A percentile compares a stretch with the other conserved stretches of the same genome.
These are phyloP conservation scores for Leccinum pellstonianum DNA, from an alignment of 768 basidiomycete genomes.

Conservation along the genomic window DNA sequence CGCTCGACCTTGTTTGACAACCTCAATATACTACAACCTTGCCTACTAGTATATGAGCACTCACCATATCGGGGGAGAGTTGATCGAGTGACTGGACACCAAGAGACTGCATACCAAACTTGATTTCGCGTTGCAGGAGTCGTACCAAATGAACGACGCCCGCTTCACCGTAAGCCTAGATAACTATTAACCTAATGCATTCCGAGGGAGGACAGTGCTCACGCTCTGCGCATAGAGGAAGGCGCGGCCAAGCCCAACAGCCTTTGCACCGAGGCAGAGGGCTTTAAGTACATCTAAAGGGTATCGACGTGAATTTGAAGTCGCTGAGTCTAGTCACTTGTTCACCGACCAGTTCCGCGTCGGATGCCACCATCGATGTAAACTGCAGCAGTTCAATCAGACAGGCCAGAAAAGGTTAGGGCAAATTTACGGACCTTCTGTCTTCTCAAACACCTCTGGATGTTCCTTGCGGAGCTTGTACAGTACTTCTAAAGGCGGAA, in stretches of 20 bases:
- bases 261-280: constrained; percentile 82
- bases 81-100: constrained; percentile 67
- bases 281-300: constrained; percentile 80
- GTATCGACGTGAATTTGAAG: neutral
- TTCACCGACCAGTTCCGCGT: constrained; percentile 67
- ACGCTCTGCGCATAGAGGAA: constrained; percentile 88
- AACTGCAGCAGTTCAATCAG: constrained; percentile 42
- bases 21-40: constrained; percentile 3
- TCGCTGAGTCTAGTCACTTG: neutral
- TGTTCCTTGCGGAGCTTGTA: constrained; percentile 68
- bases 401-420: neutral
- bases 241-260: constrained; percentile 81
- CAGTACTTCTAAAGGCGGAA: constrained; percentile 78
- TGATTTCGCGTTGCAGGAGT: constrained; percentile 76
- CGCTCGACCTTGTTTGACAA: constrained; percentile 50
- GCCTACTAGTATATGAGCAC: constrained; percentile 13
- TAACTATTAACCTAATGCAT: constrained; percentile 5
- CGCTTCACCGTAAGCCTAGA: constrained; percentile 70
- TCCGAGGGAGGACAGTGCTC: constrained; percentile 22
- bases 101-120: constrained; percentile 70
- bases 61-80: constrained; percentile 73
- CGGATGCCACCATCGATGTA: constrained; percentile 80
- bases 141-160: constrained; percentile 65
- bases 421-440: constrained; percentile 52
- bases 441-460: constrained; percentile 70